Evolutionary conservation across 441 rosid genomes (phyloP), one percentile per base, ranked within the genome.

Genomic region (Mallotus japonicus): DNA sequence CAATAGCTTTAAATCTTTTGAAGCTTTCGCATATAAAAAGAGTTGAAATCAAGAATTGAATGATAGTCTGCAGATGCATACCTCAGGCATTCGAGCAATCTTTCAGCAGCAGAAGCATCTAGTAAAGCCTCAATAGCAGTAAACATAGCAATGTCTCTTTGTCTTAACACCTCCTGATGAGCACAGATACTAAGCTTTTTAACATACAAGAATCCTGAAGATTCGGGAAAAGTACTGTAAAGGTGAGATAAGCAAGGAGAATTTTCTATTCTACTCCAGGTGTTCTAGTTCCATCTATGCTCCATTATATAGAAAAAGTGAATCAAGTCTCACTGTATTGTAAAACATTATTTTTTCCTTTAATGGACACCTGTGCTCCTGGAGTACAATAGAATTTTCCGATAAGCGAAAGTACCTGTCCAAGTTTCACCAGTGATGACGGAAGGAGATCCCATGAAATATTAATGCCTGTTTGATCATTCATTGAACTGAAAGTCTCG

Each of bases 81-180:
- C 94, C 90, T 86, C 74, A 89, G 79, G 78, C 92, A 88, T 72
- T 85, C 88, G 65, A 93, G 90, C 80, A 87, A 80, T 79, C 86
- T 82, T 71, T 91, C 88, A 40, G 88, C 74, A 61, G 90, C 89
- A 59, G 93, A 83, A 76, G 95, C 93, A 76, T 91, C 91, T 81
- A 86, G 81, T 75, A 89, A 78, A 63, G 92, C 89, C 49, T 88
- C 89, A 28, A 85, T 79, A 7, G 93, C 88, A 78, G 86, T 81
- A 61, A 78, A 80, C 73, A 89, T 46, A 53, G 91, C 89, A 16
- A 61, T 77, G 76, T 89, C 92, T 83, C 89, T 88, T 51, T 84
- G 89, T 59, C 73, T 79, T 44, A 83, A 49, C 32, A 85, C 87
- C 57, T 91, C 90, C 93, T 88, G 86, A 70, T 74, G n/a, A 71